Evolutionary conservation across 139 green algal species (phyloP).

Genomic region (Nannochloris sp.): DNA sequence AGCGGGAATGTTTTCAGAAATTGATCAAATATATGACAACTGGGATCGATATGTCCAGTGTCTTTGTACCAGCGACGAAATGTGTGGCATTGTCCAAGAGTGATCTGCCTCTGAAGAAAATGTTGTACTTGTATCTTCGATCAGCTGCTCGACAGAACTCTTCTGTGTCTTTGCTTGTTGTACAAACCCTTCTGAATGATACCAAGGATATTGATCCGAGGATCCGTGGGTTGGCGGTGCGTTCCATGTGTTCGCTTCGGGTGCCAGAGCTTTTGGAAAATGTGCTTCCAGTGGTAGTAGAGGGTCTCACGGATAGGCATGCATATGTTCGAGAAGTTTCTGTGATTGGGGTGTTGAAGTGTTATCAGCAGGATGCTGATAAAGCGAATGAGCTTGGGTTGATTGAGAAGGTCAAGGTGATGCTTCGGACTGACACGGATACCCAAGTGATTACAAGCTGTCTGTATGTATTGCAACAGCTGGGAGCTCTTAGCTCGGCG

Average conservation of each 20-base stretch:
- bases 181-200: slow-evolving; percentile 56
- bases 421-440: slow-evolving; percentile 66
- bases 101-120: slow-evolving; percentile 76
- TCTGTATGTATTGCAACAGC: slow-evolving; percentile 61
- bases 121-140: slow-evolving; percentile 92
- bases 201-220: slow-evolving; percentile 81
- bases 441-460: slow-evolving; percentile 83
- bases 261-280: slow-evolving; percentile 94
- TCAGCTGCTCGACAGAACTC: slow-evolving; percentile 62
- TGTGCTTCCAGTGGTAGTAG: slow-evolving; percentile 39
- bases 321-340: slow-evolving; percentile 82
- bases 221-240: slow-evolving; percentile 85
- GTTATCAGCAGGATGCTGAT: slow-evolving; percentile 58
- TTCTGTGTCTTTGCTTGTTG: slow-evolving; percentile 26
- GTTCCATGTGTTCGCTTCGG: slow-evolving; percentile 78
- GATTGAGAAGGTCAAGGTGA: slow-evolving; percentile 48
- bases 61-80: slow-evolving; percentile 64
- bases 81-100: slow-evolving; percentile 28
- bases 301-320: slow-evolving; percentile 64
- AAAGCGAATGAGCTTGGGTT: slow-evolving; percentile 23
- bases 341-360: slow-evolving; percentile 87
- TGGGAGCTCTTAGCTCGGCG: slow-evolving; percentile 19
- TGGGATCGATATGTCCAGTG: slow-evolving; percentile 86
- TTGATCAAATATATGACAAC: slow-evolving; percentile 87
- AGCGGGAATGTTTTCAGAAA: slow-evolving; percentile 68